Evolutionary conservation across 805 yeast genomes (phyloP), one percentile per base, ranked within the genome.

Genomic region (Yamadazyma sp.): DNA sequence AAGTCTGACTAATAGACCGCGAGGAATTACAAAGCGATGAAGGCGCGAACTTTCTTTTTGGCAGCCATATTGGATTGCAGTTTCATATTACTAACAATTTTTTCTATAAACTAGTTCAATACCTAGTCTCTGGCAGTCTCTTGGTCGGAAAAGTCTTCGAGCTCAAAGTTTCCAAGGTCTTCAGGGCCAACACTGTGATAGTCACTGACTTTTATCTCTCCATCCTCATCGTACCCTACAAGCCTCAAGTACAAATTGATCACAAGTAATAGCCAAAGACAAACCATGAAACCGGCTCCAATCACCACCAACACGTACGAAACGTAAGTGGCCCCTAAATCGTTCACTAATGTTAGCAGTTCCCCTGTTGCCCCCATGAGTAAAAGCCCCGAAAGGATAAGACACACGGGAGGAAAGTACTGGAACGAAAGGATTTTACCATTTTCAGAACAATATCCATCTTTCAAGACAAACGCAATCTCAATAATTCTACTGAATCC

Each of bases 331-430:
- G 95, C 83, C 1, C 88, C 86, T 48, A 85, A 69, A 47, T 78
- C 80, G 37, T 78, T 63, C 2, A 90, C 87, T 42, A 87, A 64
- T 7, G 62, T 60, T 50, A 91, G 67, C 55, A 90, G 96, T 57
- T 91, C 95, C 56, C 90, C 96, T 45, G 75, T 90, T 15, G 98
- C 98, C 18, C 86, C 78, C 96, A 90, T 90, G 57, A 91, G 91
- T 45, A 86, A 54, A 6, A 84, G 59, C 1, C 98, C 98, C 1
- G 91, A 67, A 46, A 85, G 76, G 3, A 88, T 75, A 35, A 91
- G 67, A 37, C 88, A 76, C 57, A 88, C 78, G 2, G 96, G 84
- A 2, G 98, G 82, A n/a, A 89, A 52, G 56, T 85, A 85, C 62
- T 91, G 98, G 68, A 89, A 88, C 1, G 90, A 71, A 26, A 69